Evolutionary conservation across 73 alveolate species (phyloP).

Genomic region (Breviolum minutum): DNA sequence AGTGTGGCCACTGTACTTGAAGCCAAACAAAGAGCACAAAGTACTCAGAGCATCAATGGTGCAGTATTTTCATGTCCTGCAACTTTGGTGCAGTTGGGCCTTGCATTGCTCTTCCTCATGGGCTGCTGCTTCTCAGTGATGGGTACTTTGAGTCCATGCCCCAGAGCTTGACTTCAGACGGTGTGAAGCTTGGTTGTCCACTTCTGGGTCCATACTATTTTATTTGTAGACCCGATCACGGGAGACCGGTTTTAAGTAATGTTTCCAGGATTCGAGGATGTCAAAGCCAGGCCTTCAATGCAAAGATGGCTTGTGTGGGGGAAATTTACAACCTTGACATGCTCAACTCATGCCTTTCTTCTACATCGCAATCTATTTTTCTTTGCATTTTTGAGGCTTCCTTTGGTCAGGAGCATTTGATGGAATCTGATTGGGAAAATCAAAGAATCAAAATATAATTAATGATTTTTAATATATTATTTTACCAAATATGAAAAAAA

Average conservation of each 20-base stretch:
- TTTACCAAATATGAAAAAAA: background rate
- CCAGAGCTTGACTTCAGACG: background rate
- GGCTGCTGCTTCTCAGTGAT: conserved; percentile 46
- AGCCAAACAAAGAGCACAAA: background rate
- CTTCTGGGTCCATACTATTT: too few relatives aligned
- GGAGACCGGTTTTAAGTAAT: too few relatives aligned
- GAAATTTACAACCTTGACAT: too few relatives aligned
- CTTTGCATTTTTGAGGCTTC: background rate
- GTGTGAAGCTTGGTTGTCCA: too few relatives aligned
- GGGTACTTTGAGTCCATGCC: conserved; percentile 6
- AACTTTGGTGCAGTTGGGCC: background rate
- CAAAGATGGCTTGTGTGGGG: too few relatives aligned
- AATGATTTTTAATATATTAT: background rate
- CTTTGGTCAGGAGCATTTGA: background rate
- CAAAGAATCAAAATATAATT: background rate
- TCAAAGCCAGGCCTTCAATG: too few relatives aligned
- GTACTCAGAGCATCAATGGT: background rate
- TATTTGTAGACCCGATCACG: too few relatives aligned
- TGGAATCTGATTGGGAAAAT: background rate
- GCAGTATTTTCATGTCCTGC: too few relatives aligned
- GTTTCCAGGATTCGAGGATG: too few relatives aligned
- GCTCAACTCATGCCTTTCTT: too few relatives aligned
- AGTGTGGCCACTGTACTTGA: background rate
- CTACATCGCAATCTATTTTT: too few relatives aligned
- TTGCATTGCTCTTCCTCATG: conserved; percentile 37